These are phyloP conservation scores for Starmera stellimalicola DNA, from an alignment of 1,139 yeast genomes.

Conservation along the genomic window DNA sequence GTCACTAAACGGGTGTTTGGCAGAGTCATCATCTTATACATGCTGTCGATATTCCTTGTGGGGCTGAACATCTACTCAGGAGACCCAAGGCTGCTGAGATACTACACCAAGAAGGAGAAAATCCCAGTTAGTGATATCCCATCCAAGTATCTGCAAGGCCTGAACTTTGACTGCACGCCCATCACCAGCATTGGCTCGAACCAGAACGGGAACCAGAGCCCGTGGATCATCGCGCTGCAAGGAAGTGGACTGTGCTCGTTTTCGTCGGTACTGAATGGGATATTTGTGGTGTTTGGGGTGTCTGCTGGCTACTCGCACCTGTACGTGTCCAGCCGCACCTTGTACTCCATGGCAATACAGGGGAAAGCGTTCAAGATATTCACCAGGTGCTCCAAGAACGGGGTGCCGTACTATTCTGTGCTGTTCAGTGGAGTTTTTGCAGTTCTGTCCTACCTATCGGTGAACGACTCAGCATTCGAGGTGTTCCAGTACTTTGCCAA, in stretches of 20 bases:
- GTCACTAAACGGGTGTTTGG: constrained; percentile 72
- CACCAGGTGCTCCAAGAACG: constrained; percentile 49
- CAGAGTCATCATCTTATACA: constrained; percentile 59
- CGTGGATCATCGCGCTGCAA: constrained; percentile 76
- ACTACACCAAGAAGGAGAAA: constrained; percentile 21
- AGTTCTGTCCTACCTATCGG: constrained; percentile 48
- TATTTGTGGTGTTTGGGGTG: constrained; percentile 65
- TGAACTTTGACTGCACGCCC: constrained; percentile 18
- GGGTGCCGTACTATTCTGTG: constrained; percentile 70
- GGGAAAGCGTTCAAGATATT: constrained; percentile 58
- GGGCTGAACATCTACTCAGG: constrained; percentile 69
- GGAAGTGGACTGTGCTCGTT: constrained; percentile 55
- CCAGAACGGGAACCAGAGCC: constrained; percentile 55
- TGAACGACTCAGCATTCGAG: constrained; percentile 47
- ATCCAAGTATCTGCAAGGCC: constrained; percentile 4
- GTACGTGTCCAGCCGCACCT: constrained; percentile 71
- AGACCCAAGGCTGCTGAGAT: constrained; percentile 58
- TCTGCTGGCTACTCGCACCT: constrained; percentile 71
- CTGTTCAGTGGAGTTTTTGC: constrained; percentile 54
- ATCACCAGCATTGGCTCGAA: constrained; percentile 1
- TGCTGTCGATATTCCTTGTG: constrained; percentile 61
- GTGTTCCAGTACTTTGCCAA: constrained; percentile 59
- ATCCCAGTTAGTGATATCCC: constrained; percentile 3
- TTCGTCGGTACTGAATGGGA: constrained; percentile 54
- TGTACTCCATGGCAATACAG: constrained; percentile 66